Conservation (phyloP, 1,139 yeast species). For the Pneumocystis jirovecii region DNA sequence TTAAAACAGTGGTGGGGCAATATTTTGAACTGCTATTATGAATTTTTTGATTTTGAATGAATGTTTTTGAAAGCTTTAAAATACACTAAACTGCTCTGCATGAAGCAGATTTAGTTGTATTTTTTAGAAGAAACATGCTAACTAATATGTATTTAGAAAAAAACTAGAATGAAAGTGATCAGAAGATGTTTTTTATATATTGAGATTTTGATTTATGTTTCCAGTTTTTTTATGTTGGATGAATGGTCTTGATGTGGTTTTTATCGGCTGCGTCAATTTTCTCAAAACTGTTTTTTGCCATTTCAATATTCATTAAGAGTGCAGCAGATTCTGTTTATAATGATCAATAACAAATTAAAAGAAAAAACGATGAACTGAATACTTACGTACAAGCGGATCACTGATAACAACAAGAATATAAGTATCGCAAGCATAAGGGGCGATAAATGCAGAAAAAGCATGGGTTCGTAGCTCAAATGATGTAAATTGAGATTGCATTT, state of each 20-base stretch:
- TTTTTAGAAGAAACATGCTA: neutral
- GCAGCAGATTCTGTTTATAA: constrained; percentile 29
- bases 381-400: constrained; percentile 13
- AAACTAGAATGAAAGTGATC: neutral
- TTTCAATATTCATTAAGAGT: constrained; percentile 49
- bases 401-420: constrained; percentile 56
- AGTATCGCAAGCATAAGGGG: constrained; percentile 56
- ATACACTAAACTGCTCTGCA: too few species aligned
- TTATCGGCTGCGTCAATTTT: constrained; percentile 27
- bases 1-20: neutral
- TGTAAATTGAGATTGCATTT: constrained; percentile 70
- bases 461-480: constrained; percentile 64
- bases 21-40: too few species aligned
- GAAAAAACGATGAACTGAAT: constrained; percentile 32
- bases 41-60: too few species aligned
- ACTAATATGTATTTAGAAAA: neutral
- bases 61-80: too few species aligned
- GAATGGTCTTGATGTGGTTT: constrained; percentile 7
- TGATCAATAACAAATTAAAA: neutral
- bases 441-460: constrained; percentile 54
- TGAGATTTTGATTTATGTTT: neutral
- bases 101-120: neutral
- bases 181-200: neutral
- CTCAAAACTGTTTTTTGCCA: constrained; percentile 55
- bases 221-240: neutral